Conservation (phyloP, 163 green algal genomes). For the Coccomyxa subellipsoidea region DNA sequence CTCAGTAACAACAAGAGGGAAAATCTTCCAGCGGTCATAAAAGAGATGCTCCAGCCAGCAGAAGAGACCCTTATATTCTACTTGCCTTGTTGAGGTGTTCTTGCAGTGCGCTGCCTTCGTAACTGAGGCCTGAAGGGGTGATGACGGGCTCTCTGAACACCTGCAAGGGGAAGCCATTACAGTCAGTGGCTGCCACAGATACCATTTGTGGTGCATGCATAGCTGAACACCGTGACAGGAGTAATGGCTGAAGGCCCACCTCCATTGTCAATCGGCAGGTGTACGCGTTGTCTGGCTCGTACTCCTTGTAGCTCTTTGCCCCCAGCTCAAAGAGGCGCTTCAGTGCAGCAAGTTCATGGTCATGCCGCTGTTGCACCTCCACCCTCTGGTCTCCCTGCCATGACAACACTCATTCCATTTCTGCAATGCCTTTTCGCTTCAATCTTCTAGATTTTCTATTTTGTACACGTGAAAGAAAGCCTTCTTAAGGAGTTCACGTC, state of each 20-base stretch:
- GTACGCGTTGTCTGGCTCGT: neutral
- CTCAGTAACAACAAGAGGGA: too few relatives aligned
- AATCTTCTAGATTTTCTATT: too few relatives aligned
- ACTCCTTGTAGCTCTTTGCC: neutral
- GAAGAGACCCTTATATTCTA: neutral
- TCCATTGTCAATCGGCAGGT: slow-evolving; percentile 46
- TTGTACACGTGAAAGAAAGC: too few relatives aligned
- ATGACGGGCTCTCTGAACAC: slow-evolving; percentile 70
- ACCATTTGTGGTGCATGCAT: neutral
- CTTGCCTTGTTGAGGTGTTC: slow-evolving; percentile 63
- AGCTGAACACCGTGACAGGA: neutral
- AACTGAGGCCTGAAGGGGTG: slow-evolving; percentile 53
- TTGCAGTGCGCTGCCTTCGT: slow-evolving; percentile 57
- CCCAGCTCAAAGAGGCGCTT: neutral
- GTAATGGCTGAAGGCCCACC: neutral
- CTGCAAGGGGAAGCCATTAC: too few relatives aligned
- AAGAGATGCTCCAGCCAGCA: too few relatives aligned
- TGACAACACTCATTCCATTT: too few relatives aligned
- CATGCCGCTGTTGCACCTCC: neutral
- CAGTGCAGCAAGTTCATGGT: neutral
- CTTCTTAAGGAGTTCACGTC: too few relatives aligned
- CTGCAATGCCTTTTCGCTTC: too few relatives aligned
- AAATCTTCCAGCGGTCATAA: too few relatives aligned
- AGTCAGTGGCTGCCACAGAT: too few relatives aligned
- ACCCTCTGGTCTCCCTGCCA: neutral